Base-by-base conservation (phyloP, 202 grass and related monocot species). In the Bolboschoenoplectus hybrid region DNA sequence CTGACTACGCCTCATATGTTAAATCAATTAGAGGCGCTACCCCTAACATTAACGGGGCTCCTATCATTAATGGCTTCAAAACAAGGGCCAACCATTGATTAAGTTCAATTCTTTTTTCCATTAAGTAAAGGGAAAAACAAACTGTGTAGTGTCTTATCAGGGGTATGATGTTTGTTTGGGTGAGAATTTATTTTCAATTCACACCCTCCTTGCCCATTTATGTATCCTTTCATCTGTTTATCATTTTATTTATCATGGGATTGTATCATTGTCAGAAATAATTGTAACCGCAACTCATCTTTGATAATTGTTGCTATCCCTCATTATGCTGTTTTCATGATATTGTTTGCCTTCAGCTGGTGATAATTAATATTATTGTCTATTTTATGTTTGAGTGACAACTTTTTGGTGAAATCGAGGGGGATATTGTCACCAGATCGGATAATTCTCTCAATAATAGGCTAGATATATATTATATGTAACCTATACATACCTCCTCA, bases 1-100 rank as follows among this genome's bases (percentile, higher is more conserved):
- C 90, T 84, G 97, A 99, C 90, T 99, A 99, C 17, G 85, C 87
- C 44, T 89, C 89, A 4, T 93, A 93, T 14, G 61, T 97, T 74
- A 96, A 96, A 90, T 91, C 85, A 35, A 94, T 87, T 14, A 96
- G 97, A 91, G 92, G 92, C 40, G 12, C 53, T 2, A 53, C 65
- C 66, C 86, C 89, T 0, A 35, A 53, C 80, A 87, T 99, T 86
- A 91, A 87, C 0, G 81, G 90, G 46, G 81, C 84, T 12, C 82
- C 86, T 16, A 45, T 74, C 58, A 86, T 89, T 84, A 99, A 96
- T 70, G 93, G 97, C 52, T 88, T 92, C 73, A 96, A 85, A 85
- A 86, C 55, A 85, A 80, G 10, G 14, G 74, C 61, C 64, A 84
- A 19, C 72, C 85, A 91, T 86, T 97, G 91, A 99, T 91, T 96